These are phyloP conservation scores for Neckera pumila DNA, from an alignment of 225 moss, liverwort and hornwort genomes.

Conservation along the genomic window DNA sequence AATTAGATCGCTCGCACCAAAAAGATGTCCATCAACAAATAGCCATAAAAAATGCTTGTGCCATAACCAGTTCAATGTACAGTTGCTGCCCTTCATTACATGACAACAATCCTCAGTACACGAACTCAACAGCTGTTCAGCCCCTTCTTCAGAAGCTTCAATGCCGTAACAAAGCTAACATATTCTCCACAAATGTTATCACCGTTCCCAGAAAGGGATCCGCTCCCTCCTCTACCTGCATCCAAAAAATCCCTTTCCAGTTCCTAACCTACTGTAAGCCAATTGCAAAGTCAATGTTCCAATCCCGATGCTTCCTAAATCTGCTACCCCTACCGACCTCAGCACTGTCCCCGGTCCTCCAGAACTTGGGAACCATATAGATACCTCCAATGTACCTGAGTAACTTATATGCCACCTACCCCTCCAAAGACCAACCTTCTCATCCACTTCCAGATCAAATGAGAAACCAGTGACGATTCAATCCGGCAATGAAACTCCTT, in stretches of 20 bases:
- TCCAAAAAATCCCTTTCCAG: neutral
- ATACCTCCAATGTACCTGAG: neutral
- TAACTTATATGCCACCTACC: neutral
- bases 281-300: neutral
- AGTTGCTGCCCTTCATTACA: neutral
- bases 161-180: neutral
- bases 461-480: neutral
- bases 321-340: neutral
- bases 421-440: neutral
- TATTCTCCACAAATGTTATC: neutral
- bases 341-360: neutral
- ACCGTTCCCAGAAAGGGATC: neutral
- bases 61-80: neutral
- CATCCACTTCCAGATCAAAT: neutral
- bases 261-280: neutral
- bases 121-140: neutral
- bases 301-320: neutral
- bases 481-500: neutral
- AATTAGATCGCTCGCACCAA: neutral
- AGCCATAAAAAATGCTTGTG: neutral
- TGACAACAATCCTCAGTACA: neutral
- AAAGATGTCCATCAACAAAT: neutral
- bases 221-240: neutral
- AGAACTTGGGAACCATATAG: neutral
- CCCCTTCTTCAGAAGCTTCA: neutral